phyloP scores from a whole-genome alignment of 2,329 filamentous ascomycete genomes.

The Penicillium sp. region DNA sequence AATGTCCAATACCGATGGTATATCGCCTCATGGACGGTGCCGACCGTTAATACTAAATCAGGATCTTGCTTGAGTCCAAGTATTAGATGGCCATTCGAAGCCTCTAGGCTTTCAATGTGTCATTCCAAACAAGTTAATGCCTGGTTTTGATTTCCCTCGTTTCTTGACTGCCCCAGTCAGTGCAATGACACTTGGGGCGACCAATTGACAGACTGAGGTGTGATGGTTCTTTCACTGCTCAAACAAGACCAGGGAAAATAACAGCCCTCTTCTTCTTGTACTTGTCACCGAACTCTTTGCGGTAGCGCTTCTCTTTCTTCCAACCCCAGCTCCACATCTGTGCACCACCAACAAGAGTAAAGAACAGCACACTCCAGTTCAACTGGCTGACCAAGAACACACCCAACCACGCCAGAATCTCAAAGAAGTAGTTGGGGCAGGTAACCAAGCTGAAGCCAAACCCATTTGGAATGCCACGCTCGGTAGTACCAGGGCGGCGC shows the following conservation, averaged over 20 bases:
- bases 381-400: conserved; percentile 73
- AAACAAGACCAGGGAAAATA: conserved; percentile 78
- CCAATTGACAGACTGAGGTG: background rate
- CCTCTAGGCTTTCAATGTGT: background rate
- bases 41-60: background rate
- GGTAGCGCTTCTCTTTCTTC: conserved; percentile 89
- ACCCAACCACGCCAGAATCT: conserved; percentile 82
- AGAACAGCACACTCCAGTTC: conserved; percentile 75
- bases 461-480: conserved; percentile 83
- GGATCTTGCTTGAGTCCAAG: background rate
- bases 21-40: too few relatives aligned
- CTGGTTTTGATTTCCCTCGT: background rate
- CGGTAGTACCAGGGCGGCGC: conserved; percentile 75
- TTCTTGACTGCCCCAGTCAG: background rate
- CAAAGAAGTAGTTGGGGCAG: conserved; percentile 97
- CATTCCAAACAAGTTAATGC: background rate
- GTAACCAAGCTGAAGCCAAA: conserved; percentile 86
- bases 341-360: conserved; percentile 69
- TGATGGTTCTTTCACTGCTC: conserved; percentile 23
- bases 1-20: conserved; percentile 15
- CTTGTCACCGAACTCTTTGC: conserved; percentile 85
- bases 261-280: conserved; percentile 93
- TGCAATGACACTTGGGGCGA: background rate
- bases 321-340: conserved; percentile 88
- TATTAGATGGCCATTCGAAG: background rate